Base-by-base conservation (phyloP, 208 protist genomes). In the Lotmaria passim region DNA sequence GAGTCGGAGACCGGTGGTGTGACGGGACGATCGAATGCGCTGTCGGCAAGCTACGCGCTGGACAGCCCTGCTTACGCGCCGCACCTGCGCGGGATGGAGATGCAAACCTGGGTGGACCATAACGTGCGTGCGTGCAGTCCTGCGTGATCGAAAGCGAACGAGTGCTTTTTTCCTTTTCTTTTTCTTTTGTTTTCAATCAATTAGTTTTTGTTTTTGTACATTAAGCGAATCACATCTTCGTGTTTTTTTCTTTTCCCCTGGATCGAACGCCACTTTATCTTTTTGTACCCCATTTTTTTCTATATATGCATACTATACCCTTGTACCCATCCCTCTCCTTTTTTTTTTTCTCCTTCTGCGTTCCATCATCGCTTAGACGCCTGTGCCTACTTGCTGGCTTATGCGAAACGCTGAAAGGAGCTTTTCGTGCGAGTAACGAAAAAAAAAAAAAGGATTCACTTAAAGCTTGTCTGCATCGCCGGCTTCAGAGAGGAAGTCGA, bases 1-100 rank as follows among this genome's bases (percentile, higher is more conserved):
- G 70, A 76, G 43, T 28, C 44, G 44, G 70, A 66, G n/a, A 60
- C 46, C 3, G 63, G 63, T 17, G 70, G 62, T 14, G 62, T 69
- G 11, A 47, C 46, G 7, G 70, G 60, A 11, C 41, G 70, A 33
- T 76, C 70, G 17, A 53, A 63, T 7, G 44, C 39, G n/a, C 12
- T 76, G 7, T 76, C 70, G 3, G 46, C 60, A 4, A 76, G 70
- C 19, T 66, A 64, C 46, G 62, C 36, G 2, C 10, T 60, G 62
- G 56, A 76, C 70, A 76, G 70, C 36, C 56, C 70, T 0, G 53
- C 46, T 0, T 52, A 44, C 7, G 60, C 70, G 30, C 62, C 62
- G 24, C 62, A 69, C 26, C 38, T 36, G 31, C 26, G 44, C 17
- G 55, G 24, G 46, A 34, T 59, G 21, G 44, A 50, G 41, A 24